Evolutionary conservation across 1,284 basidiomycete species (phyloP).

Genomic region (Marasmius sp.): DNA sequence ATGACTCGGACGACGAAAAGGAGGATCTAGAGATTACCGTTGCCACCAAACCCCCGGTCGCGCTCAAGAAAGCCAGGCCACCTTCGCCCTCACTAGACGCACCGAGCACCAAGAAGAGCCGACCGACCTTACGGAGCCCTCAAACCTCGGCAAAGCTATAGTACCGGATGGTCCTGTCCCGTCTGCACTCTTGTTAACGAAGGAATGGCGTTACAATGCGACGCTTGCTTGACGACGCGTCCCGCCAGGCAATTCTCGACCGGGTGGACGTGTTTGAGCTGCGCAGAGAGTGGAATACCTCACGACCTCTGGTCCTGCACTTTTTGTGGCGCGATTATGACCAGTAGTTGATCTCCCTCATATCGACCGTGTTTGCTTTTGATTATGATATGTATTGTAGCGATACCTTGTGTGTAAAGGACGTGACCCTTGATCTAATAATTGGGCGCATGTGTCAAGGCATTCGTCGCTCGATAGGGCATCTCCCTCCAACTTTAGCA

Average conservation of each 20-base stretch:
- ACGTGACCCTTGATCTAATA: no score
- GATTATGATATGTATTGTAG: no score
- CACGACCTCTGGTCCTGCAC: constrained; percentile 75
- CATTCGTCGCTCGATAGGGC: no score
- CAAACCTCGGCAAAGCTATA: constrained; percentile 3
- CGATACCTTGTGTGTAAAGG: no score
- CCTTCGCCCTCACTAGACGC: neutral
- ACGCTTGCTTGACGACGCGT: constrained; percentile 56
- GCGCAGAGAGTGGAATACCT: constrained; percentile 60
- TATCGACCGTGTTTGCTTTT: no score
- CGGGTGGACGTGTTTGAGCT: constrained; percentile 71
- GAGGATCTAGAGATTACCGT: constrained; percentile 17
- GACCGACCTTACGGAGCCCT: neutral
- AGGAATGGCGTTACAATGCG: constrained; percentile 51
- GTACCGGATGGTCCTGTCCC: constrained; percentile 61
- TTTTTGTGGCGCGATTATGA: constrained; percentile 70
- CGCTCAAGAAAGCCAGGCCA: neutral
- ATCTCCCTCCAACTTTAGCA: no score
- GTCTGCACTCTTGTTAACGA: constrained; percentile 74
- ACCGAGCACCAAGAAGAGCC: neutral
- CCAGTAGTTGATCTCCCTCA: constrained; percentile 29
- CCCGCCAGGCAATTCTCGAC: constrained; percentile 36
- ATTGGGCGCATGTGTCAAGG: no score
- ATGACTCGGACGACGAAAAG: constrained; percentile 34
- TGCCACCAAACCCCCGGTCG: constrained; percentile 13